Conservation (phyloP, 108 stramenopile species). For the Cyclotella atomus region DNA sequence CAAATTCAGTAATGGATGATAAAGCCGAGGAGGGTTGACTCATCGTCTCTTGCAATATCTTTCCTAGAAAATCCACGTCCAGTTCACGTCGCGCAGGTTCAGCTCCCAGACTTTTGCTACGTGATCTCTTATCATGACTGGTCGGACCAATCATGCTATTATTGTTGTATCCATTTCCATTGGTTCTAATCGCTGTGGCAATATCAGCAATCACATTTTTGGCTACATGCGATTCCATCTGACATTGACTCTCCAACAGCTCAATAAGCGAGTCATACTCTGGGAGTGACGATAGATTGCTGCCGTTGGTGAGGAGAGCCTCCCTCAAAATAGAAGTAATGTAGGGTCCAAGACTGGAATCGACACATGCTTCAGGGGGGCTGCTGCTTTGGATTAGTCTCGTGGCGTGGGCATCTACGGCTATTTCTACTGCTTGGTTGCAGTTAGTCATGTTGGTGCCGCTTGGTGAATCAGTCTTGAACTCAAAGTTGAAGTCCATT, state of each 20-base stretch:
- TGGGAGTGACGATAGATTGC: not conserved
- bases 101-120: slow-evolving; percentile 36
- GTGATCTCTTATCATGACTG: slow-evolving; percentile 1
- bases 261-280: slow-evolving; percentile 75
- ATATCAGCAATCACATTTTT: slow-evolving; percentile 54
- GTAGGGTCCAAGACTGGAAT: slow-evolving; percentile 63
- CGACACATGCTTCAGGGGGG: slow-evolving; percentile 55
- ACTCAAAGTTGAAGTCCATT: too few relatives aligned
- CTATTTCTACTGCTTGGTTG: slow-evolving; percentile 51
- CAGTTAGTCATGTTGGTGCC: slow-evolving; percentile 3
- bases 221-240: slow-evolving; percentile 46
- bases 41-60: slow-evolving; percentile 37
- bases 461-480: too few relatives aligned
- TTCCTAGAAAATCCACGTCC: slow-evolving; percentile 24
- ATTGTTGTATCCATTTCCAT: slow-evolving; percentile 2
- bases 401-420: slow-evolving; percentile 67
- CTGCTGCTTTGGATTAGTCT: slow-evolving; percentile 42
- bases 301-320: slow-evolving; percentile 11
- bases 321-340: slow-evolving; percentile 62
- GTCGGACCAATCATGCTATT: not conserved
- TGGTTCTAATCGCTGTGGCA: slow-evolving; percentile 57
- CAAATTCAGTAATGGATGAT: too few relatives aligned
- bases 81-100: slow-evolving; percentile 21
- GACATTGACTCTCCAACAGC: slow-evolving; percentile 74
- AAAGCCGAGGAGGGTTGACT: not conserved